A percentile compares a stretch with the other conserved stretches of the same genome.
Conservation (phyloP, 805 yeast species). For the Candida schatavii region DNA sequence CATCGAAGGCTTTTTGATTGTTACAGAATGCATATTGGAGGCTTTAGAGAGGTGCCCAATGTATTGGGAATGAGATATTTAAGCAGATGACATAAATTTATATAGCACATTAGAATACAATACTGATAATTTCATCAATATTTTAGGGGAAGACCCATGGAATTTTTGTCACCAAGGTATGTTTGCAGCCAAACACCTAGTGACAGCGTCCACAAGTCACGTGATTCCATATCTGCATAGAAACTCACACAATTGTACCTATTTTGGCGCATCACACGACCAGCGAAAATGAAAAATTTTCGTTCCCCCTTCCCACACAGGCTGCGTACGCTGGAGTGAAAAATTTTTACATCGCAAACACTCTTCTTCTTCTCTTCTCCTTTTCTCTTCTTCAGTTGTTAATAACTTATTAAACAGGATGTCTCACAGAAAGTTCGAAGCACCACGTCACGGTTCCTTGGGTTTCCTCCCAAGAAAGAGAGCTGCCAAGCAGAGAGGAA, state of each 20-base stretch:
- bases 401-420: constrained; percentile 39
- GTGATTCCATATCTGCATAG: too few species aligned
- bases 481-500: constrained; percentile 97
- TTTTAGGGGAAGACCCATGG: too few species aligned
- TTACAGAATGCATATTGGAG: background rate
- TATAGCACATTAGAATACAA: too few species aligned
- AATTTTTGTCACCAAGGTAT: too few species aligned
- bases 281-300: constrained; percentile 5
- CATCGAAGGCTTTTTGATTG: too few species aligned
- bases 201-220: too few species aligned
- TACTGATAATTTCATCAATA: too few species aligned
- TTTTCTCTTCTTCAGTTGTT: constrained; percentile 25
- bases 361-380: constrained; percentile 6
- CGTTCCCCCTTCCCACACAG: background rate
- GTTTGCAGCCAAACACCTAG: too few species aligned
- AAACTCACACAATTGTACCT: too few species aligned
- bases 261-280: too few species aligned
- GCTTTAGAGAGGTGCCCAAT: background rate
- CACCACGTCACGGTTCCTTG: constrained; percentile 99
- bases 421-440: constrained; percentile 99
- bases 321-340: background rate
- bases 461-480: constrained; percentile 99
- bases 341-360: background rate
- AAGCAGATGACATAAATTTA: too few species aligned
- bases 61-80: too few species aligned